phyloP scores from a whole-genome alignment of 2,329 filamentous ascomycete genomes.

The Microdochium trichocladiopsis region DNA sequence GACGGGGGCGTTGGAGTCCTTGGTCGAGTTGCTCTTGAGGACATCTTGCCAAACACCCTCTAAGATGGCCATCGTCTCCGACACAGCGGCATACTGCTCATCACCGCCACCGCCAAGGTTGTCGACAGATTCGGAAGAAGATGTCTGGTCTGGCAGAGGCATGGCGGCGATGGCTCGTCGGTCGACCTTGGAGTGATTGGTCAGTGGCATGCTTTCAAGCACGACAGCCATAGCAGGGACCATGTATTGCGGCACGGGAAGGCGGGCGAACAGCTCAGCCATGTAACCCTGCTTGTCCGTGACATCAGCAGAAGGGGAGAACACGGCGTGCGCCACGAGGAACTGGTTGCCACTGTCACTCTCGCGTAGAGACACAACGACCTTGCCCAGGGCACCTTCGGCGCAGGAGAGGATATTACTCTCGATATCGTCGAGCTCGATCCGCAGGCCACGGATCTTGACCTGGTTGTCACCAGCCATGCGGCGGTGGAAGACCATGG shows the following conservation, averaged over 20 bases:
- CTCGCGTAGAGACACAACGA: slow-evolving; percentile 1
- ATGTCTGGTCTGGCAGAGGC: slow-evolving; percentile 11
- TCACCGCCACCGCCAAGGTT: not conserved
- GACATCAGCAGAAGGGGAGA: not conserved
- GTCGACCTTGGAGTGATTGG: slow-evolving; percentile 22
- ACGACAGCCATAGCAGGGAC: slow-evolving; percentile 17
- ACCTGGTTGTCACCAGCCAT: slow-evolving; percentile 28
- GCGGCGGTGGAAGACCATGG: slow-evolving; percentile 22
- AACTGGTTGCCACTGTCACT: slow-evolving; percentile 2
- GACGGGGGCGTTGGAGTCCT: not conserved
- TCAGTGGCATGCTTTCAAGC: slow-evolving; percentile 20
- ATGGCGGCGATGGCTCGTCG: slow-evolving; percentile 14
- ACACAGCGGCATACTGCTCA: slow-evolving; percentile 1
- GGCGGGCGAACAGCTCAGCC: slow-evolving; percentile 4
- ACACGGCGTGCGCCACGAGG: slow-evolving; percentile 15
- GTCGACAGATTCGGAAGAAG: not conserved
- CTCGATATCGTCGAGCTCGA: slow-evolving; percentile 35
- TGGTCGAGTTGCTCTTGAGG: not conserved
- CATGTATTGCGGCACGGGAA: slow-evolving; percentile 27
- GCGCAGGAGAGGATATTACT: slow-evolving; percentile 5
- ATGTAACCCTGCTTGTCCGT: slow-evolving; percentile 5
- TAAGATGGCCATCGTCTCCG: slow-evolving; percentile 2
- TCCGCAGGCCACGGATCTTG: slow-evolving; percentile 31
- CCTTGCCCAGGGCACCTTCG: slow-evolving; percentile 2
- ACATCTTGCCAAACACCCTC: slow-evolving; percentile 2